Conservation (phyloP, 129 eudicot species). For the Lonicera japonica region DNA sequence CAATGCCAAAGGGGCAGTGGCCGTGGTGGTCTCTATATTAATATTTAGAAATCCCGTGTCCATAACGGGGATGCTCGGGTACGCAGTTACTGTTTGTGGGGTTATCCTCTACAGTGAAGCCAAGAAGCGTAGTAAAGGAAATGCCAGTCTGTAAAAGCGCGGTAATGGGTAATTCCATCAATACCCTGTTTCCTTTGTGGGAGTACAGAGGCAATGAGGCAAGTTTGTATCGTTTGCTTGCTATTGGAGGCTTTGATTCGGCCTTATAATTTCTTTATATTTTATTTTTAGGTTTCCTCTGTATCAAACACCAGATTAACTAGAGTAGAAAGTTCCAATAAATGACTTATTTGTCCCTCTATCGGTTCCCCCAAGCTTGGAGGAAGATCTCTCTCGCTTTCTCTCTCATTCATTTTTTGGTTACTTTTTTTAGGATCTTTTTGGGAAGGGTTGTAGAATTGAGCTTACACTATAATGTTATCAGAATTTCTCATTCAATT, state of each 20-base stretch:
- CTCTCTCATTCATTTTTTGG: no score
- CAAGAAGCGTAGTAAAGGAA: slow-evolving; percentile 58
- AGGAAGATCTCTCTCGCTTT: neutral
- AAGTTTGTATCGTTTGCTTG: slow-evolving; percentile 12
- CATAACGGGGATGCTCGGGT: slow-evolving; percentile 84
- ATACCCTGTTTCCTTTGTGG: slow-evolving; percentile 3
- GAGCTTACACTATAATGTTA: slow-evolving; percentile 18
- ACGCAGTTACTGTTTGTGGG: slow-evolving; percentile 60
- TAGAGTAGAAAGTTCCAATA: slow-evolving; percentile 22
- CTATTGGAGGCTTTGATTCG: slow-evolving; percentile 9
- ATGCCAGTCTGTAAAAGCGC: neutral
- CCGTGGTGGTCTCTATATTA: slow-evolving; percentile 76
- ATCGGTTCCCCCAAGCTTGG: neutral
- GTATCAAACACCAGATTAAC: slow-evolving; percentile 7
- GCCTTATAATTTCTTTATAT: slow-evolving; percentile 1
- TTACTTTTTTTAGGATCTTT: neutral
- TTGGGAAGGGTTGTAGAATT: slow-evolving; percentile 37
- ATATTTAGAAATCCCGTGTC: slow-evolving; percentile 80
- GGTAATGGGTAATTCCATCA: neutral
- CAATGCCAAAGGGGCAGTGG: slow-evolving; percentile 89
- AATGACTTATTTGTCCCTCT: slow-evolving; percentile 8
- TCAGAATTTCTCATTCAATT: slow-evolving; percentile 14
- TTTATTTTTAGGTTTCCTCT: slow-evolving; percentile 8
- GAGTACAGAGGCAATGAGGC: slow-evolving; percentile 22
- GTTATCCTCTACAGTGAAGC: slow-evolving; percentile 81